Evolutionary conservation across 2,329 filamentous ascomycete species (phyloP), one percentile per base, ranked within the genome.

Genomic region (Cercospora sp.): DNA sequence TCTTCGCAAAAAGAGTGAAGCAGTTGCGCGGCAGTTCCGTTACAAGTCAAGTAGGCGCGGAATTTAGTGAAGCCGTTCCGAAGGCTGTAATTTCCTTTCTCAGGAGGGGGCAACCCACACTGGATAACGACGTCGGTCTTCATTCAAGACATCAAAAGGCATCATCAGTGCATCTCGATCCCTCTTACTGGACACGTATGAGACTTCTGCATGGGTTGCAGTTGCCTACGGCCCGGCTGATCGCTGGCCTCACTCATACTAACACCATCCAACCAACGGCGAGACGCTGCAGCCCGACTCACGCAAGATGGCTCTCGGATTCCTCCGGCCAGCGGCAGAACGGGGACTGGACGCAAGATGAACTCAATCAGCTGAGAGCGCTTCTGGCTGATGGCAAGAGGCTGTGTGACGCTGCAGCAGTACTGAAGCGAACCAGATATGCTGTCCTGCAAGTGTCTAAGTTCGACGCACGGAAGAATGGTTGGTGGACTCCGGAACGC

Each of bases 401-500:
- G 18, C 7, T 18, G 16, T 8, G 3, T 10, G 31, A 64, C 3
- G 51, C 53, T 5, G 62, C 51, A 20, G 8, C 18, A 42, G 62
- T 53, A 10, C n/a, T 64, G 48, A 42, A 45, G n/a, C 48, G 51
- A n/a, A 45, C 30, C 53, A 58, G 31, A 42, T 64, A 58, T 48
- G 31, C 31, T 13, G 5, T 64, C n/a, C 7, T 16, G n/a, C 18
- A 59, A 23, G 62, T 64, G 18, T 23, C 20, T 3, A 36, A 36
- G 23, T 64, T 26, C 26, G 51, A 64, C 16, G 7, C 30, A 9
- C 20, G 7, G 9, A 28, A 58, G 33, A 58, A 59, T 18, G 62
- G 62, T 5, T 64, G 51, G 48, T 64, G 23, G 18, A 64, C 62
- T 58, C 62, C 62, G n/a, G 62, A 64, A 31, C 51, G 62, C 8